phyloP scores from a whole-genome alignment of 306 rosid species.

The Corylus avellana region DNA sequence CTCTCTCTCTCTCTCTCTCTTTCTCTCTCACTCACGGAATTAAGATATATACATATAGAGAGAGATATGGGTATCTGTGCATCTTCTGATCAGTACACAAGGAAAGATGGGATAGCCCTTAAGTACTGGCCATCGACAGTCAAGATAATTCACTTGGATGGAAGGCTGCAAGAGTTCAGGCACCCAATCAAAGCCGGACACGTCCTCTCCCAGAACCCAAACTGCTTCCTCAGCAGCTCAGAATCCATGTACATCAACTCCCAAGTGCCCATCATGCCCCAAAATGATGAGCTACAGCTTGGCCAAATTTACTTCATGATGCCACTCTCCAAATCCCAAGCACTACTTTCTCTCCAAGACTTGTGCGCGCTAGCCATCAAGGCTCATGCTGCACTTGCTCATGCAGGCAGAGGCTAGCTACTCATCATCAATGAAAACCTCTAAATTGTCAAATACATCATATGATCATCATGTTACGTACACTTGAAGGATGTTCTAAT shows the following conservation, averaged over 20 bases:
- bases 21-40: conserved; percentile 5
- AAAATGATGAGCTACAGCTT: conserved; percentile 51
- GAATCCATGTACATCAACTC: conserved; percentile 56
- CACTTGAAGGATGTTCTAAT: no score
- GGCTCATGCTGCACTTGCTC: conserved; percentile 57
- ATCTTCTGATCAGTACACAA: conserved; percentile 35
- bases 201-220: conserved; percentile 54
- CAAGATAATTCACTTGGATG: conserved; percentile 53
- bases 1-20: conserved; percentile 2
- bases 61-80: conserved; percentile 56
- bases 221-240: conserved; percentile 50
- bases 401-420: background rate
- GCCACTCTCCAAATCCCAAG: conserved; percentile 37
- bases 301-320: conserved; percentile 58
- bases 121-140: conserved; percentile 25
- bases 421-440: background rate
- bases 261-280: conserved; percentile 24
- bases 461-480: no score
- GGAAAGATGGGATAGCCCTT: conserved; percentile 19
- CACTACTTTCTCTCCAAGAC: conserved; percentile 50
- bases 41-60: background rate
- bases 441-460: background rate
- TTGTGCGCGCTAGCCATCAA: conserved; percentile 54
- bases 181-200: conserved; percentile 46
- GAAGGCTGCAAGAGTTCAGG: conserved; percentile 51